Evolutionary conservation across 345 rosid species (phyloP).

Genomic region (Physaria fendleri): DNA sequence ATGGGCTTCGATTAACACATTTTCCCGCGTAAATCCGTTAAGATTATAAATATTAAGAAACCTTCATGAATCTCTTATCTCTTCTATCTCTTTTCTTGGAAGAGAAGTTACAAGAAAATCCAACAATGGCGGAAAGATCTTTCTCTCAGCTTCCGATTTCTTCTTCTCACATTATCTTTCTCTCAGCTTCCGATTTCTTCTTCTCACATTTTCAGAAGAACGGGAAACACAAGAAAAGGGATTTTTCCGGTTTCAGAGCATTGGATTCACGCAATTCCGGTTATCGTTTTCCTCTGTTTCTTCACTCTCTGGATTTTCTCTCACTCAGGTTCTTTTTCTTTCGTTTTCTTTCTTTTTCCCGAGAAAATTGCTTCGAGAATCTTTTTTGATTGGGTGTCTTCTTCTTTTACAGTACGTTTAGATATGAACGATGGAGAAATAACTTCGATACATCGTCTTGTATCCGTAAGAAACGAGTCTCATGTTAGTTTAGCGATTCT

Average conservation of each 20-base stretch:
- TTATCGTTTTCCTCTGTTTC: conserved; percentile 39
- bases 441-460: conserved; percentile 18
- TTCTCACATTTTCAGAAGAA: conserved; percentile 28
- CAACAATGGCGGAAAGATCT: too few species aligned
- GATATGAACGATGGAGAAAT: conserved; percentile 30
- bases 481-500: conserved; percentile 30
- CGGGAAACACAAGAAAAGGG: conserved; percentile 6
- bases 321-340: conserved; percentile 38
- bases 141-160: too few species aligned
- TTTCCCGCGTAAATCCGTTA: too few species aligned
- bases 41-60: too few species aligned
- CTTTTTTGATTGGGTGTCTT: not conserved
- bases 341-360: not conserved
- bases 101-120: too few species aligned
- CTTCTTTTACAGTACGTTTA: conserved; percentile 20
- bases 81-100: too few species aligned
- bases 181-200: conserved; percentile 34
- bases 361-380: not conserved
- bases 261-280: conserved; percentile 49
- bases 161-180: too few species aligned
- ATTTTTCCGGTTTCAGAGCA: conserved; percentile 23
- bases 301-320: conserved; percentile 64
- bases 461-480: conserved; percentile 22
- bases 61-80: too few species aligned
- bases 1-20: too few species aligned